Conservation (phyloP, 805 yeast species). For the Yarrowia divulgata region DNA sequence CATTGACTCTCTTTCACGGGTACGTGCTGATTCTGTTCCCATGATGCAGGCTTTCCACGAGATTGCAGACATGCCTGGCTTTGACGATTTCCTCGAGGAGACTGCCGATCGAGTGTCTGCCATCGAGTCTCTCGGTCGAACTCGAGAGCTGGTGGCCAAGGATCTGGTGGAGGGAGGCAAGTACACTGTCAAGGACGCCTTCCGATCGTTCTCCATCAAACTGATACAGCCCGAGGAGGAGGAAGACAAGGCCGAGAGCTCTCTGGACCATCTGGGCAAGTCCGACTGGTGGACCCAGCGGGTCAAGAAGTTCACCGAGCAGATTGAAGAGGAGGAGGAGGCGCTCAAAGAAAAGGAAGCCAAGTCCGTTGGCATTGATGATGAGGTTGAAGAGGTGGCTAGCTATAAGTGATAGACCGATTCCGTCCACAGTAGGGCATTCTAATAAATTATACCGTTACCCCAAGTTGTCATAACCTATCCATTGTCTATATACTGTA, state of each 20-base stretch:
- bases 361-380: not conserved
- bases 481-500: not conserved
- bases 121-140: constrained; percentile 78
- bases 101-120: constrained; percentile 73
- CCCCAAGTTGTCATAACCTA: not conserved
- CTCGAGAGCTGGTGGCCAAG: constrained; percentile 75
- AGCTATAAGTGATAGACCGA: not conserved
- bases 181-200: constrained; percentile 42
- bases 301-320: constrained; percentile 40
- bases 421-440: not conserved
- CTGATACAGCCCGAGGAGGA: constrained; percentile 42
- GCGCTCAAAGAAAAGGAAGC: constrained; percentile 22
- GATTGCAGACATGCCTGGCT: constrained; percentile 73
- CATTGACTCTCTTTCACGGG: constrained; percentile 72
- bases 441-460: not conserved
- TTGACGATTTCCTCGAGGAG: constrained; percentile 68
- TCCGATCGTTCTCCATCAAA: constrained; percentile 10
- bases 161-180: constrained; percentile 59
- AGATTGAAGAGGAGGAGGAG: constrained; percentile 19
- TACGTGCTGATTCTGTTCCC: constrained; percentile 81
- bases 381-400: not conserved
- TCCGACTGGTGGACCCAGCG: constrained; percentile 44
- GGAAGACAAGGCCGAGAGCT: constrained; percentile 45
- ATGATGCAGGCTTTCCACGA: constrained; percentile 92
- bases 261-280: constrained; percentile 41